These are phyloP conservation scores for Camelina laxa DNA, from an alignment of 345 rosid species.

Conservation along the genomic window DNA sequence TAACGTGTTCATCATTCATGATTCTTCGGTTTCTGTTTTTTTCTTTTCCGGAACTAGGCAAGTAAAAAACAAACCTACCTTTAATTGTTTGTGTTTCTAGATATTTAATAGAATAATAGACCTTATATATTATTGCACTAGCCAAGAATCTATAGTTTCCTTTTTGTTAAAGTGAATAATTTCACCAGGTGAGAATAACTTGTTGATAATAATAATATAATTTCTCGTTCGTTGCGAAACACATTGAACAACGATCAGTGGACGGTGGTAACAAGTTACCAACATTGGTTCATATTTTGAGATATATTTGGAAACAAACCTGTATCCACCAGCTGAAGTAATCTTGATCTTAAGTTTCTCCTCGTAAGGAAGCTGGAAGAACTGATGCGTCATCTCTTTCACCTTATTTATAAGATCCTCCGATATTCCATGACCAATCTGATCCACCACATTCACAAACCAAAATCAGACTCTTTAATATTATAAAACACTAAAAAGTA, in stretches of 20 bases:
- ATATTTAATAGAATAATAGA: too few species aligned
- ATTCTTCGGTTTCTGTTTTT: too few species aligned
- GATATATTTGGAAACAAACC: slow-evolving; percentile 44
- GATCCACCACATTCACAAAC: slow-evolving; percentile 37
- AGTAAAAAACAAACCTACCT: too few species aligned
- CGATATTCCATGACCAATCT: slow-evolving; percentile 80
- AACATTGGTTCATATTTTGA: background rate
- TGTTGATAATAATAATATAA: background rate
- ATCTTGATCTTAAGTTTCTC: slow-evolving; percentile 71
- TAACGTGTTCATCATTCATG: background rate
- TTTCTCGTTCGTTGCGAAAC: too few species aligned
- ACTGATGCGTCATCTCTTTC: slow-evolving; percentile 47
- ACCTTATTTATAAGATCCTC: slow-evolving; percentile 64
- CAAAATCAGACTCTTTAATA: slow-evolving; percentile 55
- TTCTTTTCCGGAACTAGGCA: too few species aligned
- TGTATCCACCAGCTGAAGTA: slow-evolving; percentile 72
- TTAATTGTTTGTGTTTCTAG: too few species aligned
- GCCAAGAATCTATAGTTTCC: background rate
- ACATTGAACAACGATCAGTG: background rate
- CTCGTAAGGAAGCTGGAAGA: slow-evolving; percentile 63
- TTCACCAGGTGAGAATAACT: background rate
- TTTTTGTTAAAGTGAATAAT: background rate
- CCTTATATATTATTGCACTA: background rate
- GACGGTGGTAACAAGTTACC: background rate
- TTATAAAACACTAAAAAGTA: slow-evolving; percentile 18